Percentiles rank a stretch among this genome's conserved stretches.
Evolutionary conservation across 1,139 yeast species (phyloP).

Genomic region (Pichia sp.): DNA sequence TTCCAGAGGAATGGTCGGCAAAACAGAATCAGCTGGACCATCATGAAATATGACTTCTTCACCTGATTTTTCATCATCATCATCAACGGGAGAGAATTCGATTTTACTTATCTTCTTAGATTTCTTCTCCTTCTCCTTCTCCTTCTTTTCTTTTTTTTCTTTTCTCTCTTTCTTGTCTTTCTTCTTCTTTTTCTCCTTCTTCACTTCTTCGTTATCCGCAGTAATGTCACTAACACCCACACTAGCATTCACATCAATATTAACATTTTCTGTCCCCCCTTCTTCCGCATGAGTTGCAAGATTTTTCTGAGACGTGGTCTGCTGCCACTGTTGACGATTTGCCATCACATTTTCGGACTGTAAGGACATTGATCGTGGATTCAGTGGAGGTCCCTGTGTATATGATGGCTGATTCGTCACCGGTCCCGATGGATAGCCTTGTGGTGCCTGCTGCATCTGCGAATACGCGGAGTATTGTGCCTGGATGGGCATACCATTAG

Average conservation of each 20-base stretch:
- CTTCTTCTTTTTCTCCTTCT: not conserved
- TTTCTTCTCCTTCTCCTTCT: not conserved
- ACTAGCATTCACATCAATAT: too few relatives aligned
- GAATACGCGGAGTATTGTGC: too few relatives aligned
- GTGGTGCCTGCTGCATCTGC: not conserved
- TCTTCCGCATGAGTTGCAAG: too few relatives aligned
- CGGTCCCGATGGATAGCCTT: not conserved
- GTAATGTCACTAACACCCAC: too few relatives aligned
- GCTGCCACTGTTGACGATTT: not conserved
- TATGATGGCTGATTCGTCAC: not conserved
- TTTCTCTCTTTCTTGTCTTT: not conserved
- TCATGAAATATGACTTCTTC: not conserved
- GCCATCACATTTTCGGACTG: conserved; percentile 9
- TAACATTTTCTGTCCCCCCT: too few relatives aligned
- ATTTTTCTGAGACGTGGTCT: too few relatives aligned
- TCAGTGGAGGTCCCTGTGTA: conserved; percentile 3
- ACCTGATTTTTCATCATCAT: not conserved
- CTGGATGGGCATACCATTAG: too few relatives aligned
- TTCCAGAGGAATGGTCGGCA: not conserved
- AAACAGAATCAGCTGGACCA: conserved; percentile 1
- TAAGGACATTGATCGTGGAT: conserved; percentile 27
- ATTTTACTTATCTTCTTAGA: not conserved
- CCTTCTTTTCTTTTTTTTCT: not conserved
- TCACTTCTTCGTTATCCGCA: not conserved
- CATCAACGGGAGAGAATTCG: not conserved